Evolutionary conservation across 1,139 yeast genomes (phyloP).

Genomic region (Suhomyces terraborum): DNA sequence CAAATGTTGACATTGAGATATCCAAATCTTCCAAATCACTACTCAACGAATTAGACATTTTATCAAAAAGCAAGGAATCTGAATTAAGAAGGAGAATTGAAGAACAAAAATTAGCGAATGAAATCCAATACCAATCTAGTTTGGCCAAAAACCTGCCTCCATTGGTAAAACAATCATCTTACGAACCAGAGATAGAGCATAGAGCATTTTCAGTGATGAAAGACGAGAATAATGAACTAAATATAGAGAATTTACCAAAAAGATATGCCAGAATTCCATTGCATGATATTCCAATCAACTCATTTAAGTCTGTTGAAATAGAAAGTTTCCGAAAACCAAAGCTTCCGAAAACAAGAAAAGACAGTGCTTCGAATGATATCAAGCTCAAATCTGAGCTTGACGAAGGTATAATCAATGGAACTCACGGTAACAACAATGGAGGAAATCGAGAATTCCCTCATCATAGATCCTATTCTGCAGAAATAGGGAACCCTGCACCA

Average conservation of each 20-base stretch:
- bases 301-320: constrained; percentile 17
- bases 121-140: constrained; percentile 15
- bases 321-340: constrained; percentile 31
- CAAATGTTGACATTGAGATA: not conserved
- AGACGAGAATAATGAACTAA: constrained; percentile 2
- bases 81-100: constrained; percentile 33
- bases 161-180: not conserved
- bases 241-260: constrained; percentile 2
- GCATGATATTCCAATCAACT: constrained; percentile 20
- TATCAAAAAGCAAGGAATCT: constrained; percentile 26
- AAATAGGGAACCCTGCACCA: constrained; percentile 4
- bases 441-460: constrained; percentile 10
- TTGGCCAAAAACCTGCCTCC: not conserved
- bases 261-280: constrained; percentile 18
- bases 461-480: not conserved
- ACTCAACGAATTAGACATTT: constrained; percentile 2
- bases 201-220: constrained; percentile 1
- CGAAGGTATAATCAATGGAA: not conserved
- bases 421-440: not conserved
- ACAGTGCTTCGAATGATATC: not conserved
- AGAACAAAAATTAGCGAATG: constrained; percentile 26
- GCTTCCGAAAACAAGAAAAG: constrained; percentile 19
- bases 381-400: not conserved
- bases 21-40: not conserved
- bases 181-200: not conserved